Evolutionary conservation across 1,139 yeast genomes (phyloP), one percentile per base, ranked within the genome.

Genomic region (Yueomyces sp.): DNA sequence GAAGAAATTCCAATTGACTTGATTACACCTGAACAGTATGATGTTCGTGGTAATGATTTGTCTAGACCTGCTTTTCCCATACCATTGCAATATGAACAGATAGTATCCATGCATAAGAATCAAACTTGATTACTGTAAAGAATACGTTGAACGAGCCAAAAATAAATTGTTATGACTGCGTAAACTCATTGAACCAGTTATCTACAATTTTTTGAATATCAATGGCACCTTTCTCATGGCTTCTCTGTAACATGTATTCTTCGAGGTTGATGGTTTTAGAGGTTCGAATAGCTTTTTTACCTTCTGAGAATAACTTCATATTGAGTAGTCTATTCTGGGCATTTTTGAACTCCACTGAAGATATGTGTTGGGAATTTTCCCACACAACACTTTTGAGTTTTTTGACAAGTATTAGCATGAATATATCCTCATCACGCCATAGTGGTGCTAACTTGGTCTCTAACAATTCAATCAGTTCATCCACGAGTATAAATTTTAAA

Each of bases 1-100:
- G 93, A 81, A 53, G 89, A 81, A 50, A 73, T 72, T 4, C 60
- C 60, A 9, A 81, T 86, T 36, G 96, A 87, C 58, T 77, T 87
- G 7, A 50, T 75, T 4, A 75, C 81, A 0, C 66, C 60, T 42
- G 95, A 84, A 48, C 64, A 64, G 11, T 66, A 64, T 9, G 89
- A 81, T 60, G 87, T 84, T 2, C 65, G 89, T 49, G 89, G 91
- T 0, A 64, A 63, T 45, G 59, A 57, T 39, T 42, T 54, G 6
- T 38, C 47, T 4, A 33, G 42, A 5, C 49, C 52, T 8, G 48
- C 48, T 7, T 59, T 58, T 39, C 48, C 54, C 9, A 53, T 61
- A 8, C 63, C 64, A 1, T 49, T 52, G n/a, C 61, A 59, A 39
- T 60, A 60, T 41, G 52, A 51, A 37, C 52, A 60, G 38, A 55